Base-by-base conservation (phyloP, 2,329 filamentous ascomycete species). In the Sclerotinia nivalis region DNA sequence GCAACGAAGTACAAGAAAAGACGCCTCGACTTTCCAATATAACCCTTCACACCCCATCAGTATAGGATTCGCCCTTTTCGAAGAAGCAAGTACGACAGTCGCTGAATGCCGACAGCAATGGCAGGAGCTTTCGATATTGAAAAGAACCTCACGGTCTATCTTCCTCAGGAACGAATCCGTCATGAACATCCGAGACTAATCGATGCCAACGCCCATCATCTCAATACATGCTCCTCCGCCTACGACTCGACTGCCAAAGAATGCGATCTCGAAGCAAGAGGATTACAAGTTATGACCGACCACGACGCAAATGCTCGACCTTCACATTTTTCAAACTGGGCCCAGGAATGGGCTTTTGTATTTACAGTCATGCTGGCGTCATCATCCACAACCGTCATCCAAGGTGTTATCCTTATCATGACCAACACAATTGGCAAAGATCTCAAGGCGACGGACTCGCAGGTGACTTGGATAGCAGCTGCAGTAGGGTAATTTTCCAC, bases 381-480 rank as follows among this genome's bases (percentile, higher is more conserved):
- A 58, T 88, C 86, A 4, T 88, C 89, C 75, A 84, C 83, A 13
- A 84, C 85, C 6, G 88, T 91, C 73, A 80, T 89, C 40, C 82
- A 82, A 10, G 89, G 89, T 18, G 82, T 84, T 6, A 83, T 87
- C 6, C 84, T 88, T 3, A 88, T 90, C 70, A 87, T 90, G 71
- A 88, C 87, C 1, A 85, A 85, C 0, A 85, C 85, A 58, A 88
- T 90, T 58, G 87, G 85, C 1, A 76, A 78, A n/a, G 86, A 89
- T 71, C 77, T 91, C 68, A 76, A 82, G 59, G 91, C 91, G 88
- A 86, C 84, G 3, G 87, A 86, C 60, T 86, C 88, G 1, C 84
- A 92, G 75, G 86, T 91, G 34, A 89, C 88, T 0, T 91, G 89
- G 89, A 88, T 91, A 71, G 84, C 83, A 60, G 88, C 88, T 10